These are phyloP conservation scores for Brassica rapa DNA, from an alignment of 345 rosid species.

Conservation along the genomic window DNA sequence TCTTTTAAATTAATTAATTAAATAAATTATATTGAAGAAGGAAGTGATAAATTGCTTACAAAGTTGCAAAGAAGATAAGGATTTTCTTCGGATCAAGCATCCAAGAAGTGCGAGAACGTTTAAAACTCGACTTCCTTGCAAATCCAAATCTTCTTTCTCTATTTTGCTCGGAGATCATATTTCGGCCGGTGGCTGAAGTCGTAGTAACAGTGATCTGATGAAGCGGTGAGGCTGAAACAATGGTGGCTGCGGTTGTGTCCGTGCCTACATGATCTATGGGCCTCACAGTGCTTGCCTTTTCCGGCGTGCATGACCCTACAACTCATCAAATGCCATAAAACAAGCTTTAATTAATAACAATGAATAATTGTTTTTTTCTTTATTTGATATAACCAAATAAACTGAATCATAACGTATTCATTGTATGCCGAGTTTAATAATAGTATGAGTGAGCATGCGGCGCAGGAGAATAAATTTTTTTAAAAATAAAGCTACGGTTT, in stretches of 20 bases:
- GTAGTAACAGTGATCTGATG: constrained; percentile 81
- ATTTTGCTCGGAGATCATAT: constrained; percentile 30
- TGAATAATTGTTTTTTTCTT: constrained; percentile 20
- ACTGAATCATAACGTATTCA: constrained; percentile 33
- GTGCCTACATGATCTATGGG: constrained; percentile 44
- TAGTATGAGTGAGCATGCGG: constrained; percentile 30
- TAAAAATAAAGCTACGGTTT: background rate
- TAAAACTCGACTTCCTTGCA: constrained; percentile 65
- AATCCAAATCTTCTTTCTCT: constrained; percentile 49
- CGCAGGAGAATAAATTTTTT: constrained; percentile 5
- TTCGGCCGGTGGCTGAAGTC: constrained; percentile 40
- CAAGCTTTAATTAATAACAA: constrained; percentile 14
- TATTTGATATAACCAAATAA: constrained; percentile 27
- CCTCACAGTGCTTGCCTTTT: constrained; percentile 46
- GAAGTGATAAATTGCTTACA: constrained; percentile 51
- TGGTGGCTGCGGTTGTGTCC: background rate
- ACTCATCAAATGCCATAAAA: constrained; percentile 28
- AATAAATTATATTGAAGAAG: background rate
- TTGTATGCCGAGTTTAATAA: constrained; percentile 20
- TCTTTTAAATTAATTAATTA: background rate
- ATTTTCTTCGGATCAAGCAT: constrained; percentile 80
- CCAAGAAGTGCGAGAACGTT: constrained; percentile 65
- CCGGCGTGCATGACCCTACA: constrained; percentile 59
- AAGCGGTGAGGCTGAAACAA: constrained; percentile 29
- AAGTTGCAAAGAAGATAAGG: constrained; percentile 79